A percentile compares a stretch with the other conserved stretches of the same genome.
Conservation (phyloP, 2,329 filamentous ascomycete species). For the Fusarium cyanostomum region DNA sequence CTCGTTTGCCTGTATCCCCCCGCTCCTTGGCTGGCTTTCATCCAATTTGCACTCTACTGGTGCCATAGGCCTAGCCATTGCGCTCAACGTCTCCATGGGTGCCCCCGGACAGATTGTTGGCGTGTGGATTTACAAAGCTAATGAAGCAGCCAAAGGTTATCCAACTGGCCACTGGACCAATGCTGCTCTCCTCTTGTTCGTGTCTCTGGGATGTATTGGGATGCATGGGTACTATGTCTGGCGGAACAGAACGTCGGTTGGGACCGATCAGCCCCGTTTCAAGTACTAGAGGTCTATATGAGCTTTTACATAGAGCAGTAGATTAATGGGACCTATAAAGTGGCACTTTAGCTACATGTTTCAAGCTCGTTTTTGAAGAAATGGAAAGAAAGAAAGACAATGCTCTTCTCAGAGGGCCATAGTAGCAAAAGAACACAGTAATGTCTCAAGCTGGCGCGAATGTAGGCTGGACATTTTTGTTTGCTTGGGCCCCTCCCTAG, state of each 20-base stretch:
- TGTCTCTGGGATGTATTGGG: slow-evolving; percentile 61
- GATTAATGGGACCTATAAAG: no score
- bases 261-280: slow-evolving; percentile 23
- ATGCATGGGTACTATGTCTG: slow-evolving; percentile 64
- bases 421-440: no score
- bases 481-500: no score
- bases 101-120: slow-evolving; percentile 75
- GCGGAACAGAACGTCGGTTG: slow-evolving; percentile 47
- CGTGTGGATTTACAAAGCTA: slow-evolving; percentile 75
- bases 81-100: slow-evolving; percentile 70
- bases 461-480: no score
- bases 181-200: slow-evolving; percentile 66
- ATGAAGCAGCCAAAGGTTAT: slow-evolving; percentile 67
- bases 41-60: slow-evolving; percentile 72
- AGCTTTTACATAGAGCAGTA: no score
- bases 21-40: slow-evolving; percentile 71
- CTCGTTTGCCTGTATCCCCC: slow-evolving; percentile 72
- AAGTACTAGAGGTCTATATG: slow-evolving; percentile 23
- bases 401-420: no score
- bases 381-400: no score
- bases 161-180: slow-evolving; percentile 75
- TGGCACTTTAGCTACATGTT: no score
- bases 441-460: no score
- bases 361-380: no score
- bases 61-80: slow-evolving; percentile 71